These are phyloP conservation scores for Fusarium tricinctum DNA, from an alignment of 2,329 filamentous ascomycete genomes.

Conservation along the genomic window DNA sequence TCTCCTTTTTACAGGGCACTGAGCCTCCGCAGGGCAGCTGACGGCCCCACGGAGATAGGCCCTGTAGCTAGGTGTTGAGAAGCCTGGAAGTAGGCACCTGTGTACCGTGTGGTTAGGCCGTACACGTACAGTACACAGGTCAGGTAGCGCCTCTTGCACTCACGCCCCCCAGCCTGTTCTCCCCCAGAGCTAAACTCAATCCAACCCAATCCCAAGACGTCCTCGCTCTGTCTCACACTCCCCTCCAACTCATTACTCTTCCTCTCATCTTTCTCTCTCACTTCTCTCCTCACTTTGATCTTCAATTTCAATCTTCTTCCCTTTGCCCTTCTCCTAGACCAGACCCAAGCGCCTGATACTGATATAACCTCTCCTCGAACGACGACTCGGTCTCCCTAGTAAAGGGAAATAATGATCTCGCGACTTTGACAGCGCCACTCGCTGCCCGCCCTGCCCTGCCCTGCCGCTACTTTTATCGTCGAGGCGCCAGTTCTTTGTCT, in stretches of 20 bases:
- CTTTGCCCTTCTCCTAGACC: slow-evolving; percentile 28
- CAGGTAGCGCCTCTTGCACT: slow-evolving; percentile 35
- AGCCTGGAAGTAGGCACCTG: background rate
- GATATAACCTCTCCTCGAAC: slow-evolving; percentile 43
- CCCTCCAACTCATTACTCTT: slow-evolving; percentile 41
- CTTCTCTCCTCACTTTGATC: slow-evolving; percentile 46
- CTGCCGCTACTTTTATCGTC: slow-evolving; percentile 47
- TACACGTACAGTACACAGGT: slow-evolving; percentile 30
- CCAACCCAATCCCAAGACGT: slow-evolving; percentile 49
- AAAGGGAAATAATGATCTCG: slow-evolving; percentile 49
- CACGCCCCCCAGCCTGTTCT: slow-evolving; percentile 38
- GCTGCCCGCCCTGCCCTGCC: slow-evolving; percentile 44
- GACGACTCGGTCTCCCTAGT: slow-evolving; percentile 37
- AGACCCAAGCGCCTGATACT: slow-evolving; percentile 38
- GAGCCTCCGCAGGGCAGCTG: slow-evolving; percentile 37
- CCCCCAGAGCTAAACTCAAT: slow-evolving; percentile 50
- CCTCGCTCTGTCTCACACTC: slow-evolving; percentile 40
- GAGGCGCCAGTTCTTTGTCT: slow-evolving; percentile 53
- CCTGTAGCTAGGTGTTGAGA: slow-evolving; percentile 10
- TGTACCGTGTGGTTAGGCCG: slow-evolving; percentile 22
- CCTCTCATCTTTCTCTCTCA: slow-evolving; percentile 39
- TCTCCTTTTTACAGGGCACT: slow-evolving; percentile 28
- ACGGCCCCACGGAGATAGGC: slow-evolving; percentile 23
- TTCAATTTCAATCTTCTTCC: slow-evolving; percentile 39
- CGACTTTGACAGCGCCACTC: slow-evolving; percentile 49